phyloP scores from a whole-genome alignment of 805 yeast species.

The Lachancea mirantina region DNA sequence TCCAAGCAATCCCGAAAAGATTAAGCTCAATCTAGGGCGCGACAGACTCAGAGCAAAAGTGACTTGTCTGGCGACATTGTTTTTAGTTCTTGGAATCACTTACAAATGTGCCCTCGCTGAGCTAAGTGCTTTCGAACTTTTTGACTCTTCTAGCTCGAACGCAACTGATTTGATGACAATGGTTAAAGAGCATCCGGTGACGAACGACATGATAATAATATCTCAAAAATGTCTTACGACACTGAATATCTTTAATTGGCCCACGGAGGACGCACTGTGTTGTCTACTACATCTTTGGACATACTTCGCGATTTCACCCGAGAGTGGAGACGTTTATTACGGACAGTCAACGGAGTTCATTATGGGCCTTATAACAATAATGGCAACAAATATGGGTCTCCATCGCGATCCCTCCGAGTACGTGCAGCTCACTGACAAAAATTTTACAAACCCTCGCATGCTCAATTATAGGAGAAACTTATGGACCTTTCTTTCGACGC shows the following conservation, averaged over 20 bases:
- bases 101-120: conserved; percentile 19
- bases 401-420: conserved; percentile 29
- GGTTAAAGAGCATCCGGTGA: conserved; percentile 21
- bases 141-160: conserved; percentile 4
- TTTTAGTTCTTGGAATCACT: conserved; percentile 25
- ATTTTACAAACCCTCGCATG: conserved; percentile 16
- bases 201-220: conserved; percentile 21
- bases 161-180: conserved; percentile 9
- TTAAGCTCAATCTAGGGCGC: conserved; percentile 22
- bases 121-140: background rate
- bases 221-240: conserved; percentile 25
- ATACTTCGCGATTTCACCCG: conserved; percentile 29
- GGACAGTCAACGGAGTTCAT: conserved; percentile 31
- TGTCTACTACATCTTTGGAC: conserved; percentile 30
- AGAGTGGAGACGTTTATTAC: conserved; percentile 29
- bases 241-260: conserved; percentile 27
- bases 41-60: conserved; percentile 24
- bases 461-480: conserved; percentile 27
- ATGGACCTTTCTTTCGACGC: conserved; percentile 24
- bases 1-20: conserved; percentile 15
- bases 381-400: conserved; percentile 29
- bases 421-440: conserved; percentile 17
- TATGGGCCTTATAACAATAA: conserved; percentile 24
- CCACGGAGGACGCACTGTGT: conserved; percentile 27
- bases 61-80: conserved; percentile 21